Evolutionary conservation across 2,329 filamentous ascomycete genomes (phyloP), one percentile per base, ranked within the genome.

Genomic region (Chalaropsis ovoidea): DNA sequence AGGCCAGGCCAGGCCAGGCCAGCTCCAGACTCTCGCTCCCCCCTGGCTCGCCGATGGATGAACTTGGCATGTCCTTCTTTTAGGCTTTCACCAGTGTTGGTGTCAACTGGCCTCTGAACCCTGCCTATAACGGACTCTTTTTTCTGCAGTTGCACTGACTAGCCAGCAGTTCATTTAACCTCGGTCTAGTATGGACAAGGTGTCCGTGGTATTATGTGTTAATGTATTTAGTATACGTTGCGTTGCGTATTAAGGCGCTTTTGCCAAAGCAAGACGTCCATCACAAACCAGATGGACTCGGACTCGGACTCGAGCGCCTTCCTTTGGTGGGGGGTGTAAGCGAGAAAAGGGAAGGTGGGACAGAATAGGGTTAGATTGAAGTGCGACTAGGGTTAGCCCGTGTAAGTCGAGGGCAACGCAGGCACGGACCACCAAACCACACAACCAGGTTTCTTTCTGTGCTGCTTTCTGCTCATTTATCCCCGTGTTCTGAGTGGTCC

Each of bases 31-130:
- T 6, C n/a, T n/a, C n/a, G n/a, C n/a, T n/a, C n/a, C n/a, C 31
- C 31, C 31, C 31, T 31, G 31, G 31, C 6, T 31, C 6, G 31
- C 31, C 19, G n/a, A 49, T 49, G 17, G 22, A 31, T 19, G 24
- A 56, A 31, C 52, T 56, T 56, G 52, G 27, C 52, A 56, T 56
- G 52, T 56, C 22, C 52, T 56, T 56, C 52, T 56, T 56, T 56
- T 56, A 56, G 52, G 52, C 52, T 56, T 56, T 27, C 22, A 56
- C 15, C 22, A n/a, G 11, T 49, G 45, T 17, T 56, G 52, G 52
- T 56, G 52, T 56, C 52, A 56, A 31, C 8, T 22, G 52, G 22
- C 52, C 24, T 31, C 22, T 17, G 52, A 56, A 56, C 52, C 52
- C 52, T 56, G 52, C 10, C 52, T 56, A 56, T 56, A 56, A 19